A percentile compares a stretch with the other conserved stretches of the same genome.
Conservation (phyloP, 768 basidiomycete species). For the Boletus sp. region DNA sequence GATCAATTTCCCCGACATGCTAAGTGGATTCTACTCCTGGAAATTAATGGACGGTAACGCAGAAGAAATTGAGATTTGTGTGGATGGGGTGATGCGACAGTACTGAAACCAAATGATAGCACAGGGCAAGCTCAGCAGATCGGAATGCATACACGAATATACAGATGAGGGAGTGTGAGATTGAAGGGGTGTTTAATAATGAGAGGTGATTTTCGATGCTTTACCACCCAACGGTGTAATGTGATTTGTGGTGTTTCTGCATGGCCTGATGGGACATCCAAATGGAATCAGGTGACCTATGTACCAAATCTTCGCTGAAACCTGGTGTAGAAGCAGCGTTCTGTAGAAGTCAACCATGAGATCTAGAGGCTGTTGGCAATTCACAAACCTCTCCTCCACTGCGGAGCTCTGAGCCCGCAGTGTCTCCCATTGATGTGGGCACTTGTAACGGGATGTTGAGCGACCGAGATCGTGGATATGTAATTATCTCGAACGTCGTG, state of each 20-base stretch:
- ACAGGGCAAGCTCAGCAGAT: not conserved
- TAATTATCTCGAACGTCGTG: slow-evolving; percentile 29
- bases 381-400: slow-evolving; percentile 10
- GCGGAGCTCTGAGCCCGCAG: not conserved
- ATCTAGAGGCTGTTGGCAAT: not conserved
- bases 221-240: slow-evolving; percentile 13
- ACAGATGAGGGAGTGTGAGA: not conserved
- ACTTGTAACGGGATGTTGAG: slow-evolving; percentile 5
- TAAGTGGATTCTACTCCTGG: not conserved
- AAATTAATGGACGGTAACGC: not conserved
- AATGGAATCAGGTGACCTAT: not conserved
- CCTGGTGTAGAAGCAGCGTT: not conserved
- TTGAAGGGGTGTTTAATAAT: not conserved
- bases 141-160: not conserved
- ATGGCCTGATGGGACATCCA: not conserved
- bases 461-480: not conserved
- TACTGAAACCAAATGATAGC: slow-evolving; percentile 1
- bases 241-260: slow-evolving; percentile 1
- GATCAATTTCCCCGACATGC: not conserved
- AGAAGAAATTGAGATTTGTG: not conserved
- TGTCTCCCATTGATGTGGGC: not conserved
- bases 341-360: slow-evolving; percentile 5
- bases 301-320: slow-evolving; percentile 7
- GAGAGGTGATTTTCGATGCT: not conserved
- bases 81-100: not conserved